Base-by-base conservation (phyloP, 2,329 filamentous ascomycete species). In the Nigrospora oryzae region DNA sequence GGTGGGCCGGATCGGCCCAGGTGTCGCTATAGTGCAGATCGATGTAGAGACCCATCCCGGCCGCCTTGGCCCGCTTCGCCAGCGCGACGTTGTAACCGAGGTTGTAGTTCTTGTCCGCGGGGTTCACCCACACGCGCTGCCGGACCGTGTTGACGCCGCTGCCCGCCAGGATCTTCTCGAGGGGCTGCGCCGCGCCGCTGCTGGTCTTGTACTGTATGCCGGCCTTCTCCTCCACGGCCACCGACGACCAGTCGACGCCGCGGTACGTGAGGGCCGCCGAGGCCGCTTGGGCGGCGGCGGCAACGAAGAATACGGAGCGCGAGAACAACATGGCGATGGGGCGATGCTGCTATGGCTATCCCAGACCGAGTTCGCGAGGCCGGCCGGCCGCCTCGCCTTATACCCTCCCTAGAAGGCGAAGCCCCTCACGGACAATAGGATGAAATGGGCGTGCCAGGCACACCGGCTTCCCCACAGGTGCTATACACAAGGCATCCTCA, bases 101-200 rank as follows among this genome's bases (percentile, higher is more conserved):
- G 60, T 84, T 75, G 61, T 88, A 88, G 52, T 73, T 70, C 38
- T 81, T 80, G 51, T 77, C 72, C 11, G 73, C 66, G 0, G 80
- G 78, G 53, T 83, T 84, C 19, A 87, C 83, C 84, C 83, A 88
- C 37, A 88, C 62, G 23, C 84, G 73, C 59, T 88, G 83, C 15
- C 83, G 77, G 38, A 86, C 77, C 0, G 78, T 83, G 61, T 86
- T 87, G 52, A 85, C 75, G 13, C 83, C 84, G 28, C 70, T 75
- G 11, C 64, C 65, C 4, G 69, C 73, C 4, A 87, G 64, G 43
- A 87, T 86, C 2, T 64, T 69, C 55, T 88, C 84, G 1, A 88
- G 67, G 0, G 77, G 62, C 46, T 79, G 66, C 0, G 64, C 62
- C 2, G 64, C 62, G 34, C 81, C 81, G 16, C 69, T 65, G 0